Base-by-base conservation (phyloP, 2,329 filamentous ascomycete genomes). In the Fusarium cicatricum region DNA sequence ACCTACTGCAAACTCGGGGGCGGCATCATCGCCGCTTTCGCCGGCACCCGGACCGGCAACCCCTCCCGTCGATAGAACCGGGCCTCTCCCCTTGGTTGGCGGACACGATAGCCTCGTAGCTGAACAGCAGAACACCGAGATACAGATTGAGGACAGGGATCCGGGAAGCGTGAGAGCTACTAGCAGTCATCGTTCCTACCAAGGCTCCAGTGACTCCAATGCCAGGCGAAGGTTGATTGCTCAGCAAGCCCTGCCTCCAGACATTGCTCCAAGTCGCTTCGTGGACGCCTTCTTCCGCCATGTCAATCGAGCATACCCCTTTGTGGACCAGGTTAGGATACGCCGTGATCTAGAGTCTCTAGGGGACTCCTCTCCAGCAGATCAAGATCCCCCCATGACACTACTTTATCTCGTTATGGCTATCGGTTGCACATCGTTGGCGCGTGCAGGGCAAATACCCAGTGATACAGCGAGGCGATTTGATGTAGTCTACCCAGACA, bases 201-300 rank as follows among this genome's bases (percentile, higher is more conserved):
- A 60, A 39, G 53, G 45, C 17, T 67, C 64, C 19, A 43, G 42
- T 3, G 66, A 67, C 16, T 58, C 55, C 7, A n/a, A 46, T 9
- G 45, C 51, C 10, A 66, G 52, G 32, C 55, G 63, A 40, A 47
- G 52, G 11, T 40, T 64, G 19, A 55, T 65, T 16, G 43, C 65
- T 5, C 56, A 55, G 11, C 62, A 63, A 23, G 41, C 64, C 21
- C 51, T 69, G 1, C 66, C 66, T 31, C 47, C 62, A 23, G 60
- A 69, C 31, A 62, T 67, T 39, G 57, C 65, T 9, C 72, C 73
- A 6, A 69, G 70, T 11, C 67, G 66, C 15, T 77, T 77, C 19
- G 72, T 77, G 9, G 74, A 79, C 44, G 77, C 78, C 14, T 80
- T 80, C 64, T 79, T 80, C 49, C 72, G 75, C 14, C 75, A 80